Evolutionary conservation across 352 stramenopile species (phyloP).

Genomic region (Elongisporangium undulatum): DNA sequence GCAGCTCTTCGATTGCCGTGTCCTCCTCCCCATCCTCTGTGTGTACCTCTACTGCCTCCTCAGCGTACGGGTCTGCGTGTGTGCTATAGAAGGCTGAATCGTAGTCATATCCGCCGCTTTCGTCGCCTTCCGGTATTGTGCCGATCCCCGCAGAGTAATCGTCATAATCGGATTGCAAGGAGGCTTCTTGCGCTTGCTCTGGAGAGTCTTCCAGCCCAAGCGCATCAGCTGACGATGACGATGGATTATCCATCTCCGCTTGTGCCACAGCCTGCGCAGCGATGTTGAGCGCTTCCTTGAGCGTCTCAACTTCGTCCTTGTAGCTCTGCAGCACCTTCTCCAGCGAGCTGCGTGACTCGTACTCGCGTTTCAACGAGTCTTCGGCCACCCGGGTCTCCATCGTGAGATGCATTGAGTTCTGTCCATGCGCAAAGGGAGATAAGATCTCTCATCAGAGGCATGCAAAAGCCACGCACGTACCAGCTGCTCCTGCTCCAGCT

Average conservation of each 20-base stretch:
- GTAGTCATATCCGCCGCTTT: background rate
- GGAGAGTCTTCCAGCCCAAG: background rate
- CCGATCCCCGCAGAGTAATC: slow-evolving; percentile 3
- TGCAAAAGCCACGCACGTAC: slow-evolving; percentile 19
- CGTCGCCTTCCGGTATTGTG: slow-evolving; percentile 1
- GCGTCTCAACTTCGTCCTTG: slow-evolving; percentile 68
- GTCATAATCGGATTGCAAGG: slow-evolving; percentile 1
- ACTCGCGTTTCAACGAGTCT: slow-evolving; percentile 60
- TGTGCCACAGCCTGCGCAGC: slow-evolving; percentile 52
- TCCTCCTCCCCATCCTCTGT: slow-evolving; percentile 3
- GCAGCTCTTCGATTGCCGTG: background rate
- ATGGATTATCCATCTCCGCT: slow-evolving; percentile 14
- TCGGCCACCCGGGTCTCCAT: slow-evolving; percentile 42
- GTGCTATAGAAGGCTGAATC: background rate
- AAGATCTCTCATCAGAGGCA: background rate
- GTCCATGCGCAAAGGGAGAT: background rate
- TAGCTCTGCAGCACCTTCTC: slow-evolving; percentile 58
- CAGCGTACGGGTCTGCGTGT: background rate
- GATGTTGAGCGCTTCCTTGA: slow-evolving; percentile 74
- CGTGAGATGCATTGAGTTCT: slow-evolving; percentile 37
- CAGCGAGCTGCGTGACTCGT: slow-evolving; percentile 37
- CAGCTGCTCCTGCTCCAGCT: slow-evolving; percentile 44
- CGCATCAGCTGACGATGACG: background rate
- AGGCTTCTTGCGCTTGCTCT: background rate
- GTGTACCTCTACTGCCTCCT: slow-evolving; percentile 7